phyloP scores from a whole-genome alignment of 768 basidiomycete genomes.

The Chalciporus pseudorubinellus region DNA sequence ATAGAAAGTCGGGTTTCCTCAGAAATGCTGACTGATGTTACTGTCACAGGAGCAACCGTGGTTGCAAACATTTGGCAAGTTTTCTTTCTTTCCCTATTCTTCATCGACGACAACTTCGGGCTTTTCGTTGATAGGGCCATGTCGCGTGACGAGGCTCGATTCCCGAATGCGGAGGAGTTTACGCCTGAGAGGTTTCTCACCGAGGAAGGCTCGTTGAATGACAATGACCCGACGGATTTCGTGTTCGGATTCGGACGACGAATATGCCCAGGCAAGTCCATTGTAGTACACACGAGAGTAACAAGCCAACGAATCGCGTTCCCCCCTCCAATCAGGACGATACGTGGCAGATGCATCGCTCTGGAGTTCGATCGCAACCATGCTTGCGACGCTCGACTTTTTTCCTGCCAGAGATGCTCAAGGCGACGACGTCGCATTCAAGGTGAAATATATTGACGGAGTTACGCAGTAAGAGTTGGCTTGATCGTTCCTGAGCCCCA shows the following conservation, averaged over 20 bases:
- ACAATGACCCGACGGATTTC: conserved; percentile 6
- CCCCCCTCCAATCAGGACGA: conserved; percentile 3
- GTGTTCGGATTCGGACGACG: conserved; percentile 16
- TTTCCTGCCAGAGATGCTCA: not conserved
- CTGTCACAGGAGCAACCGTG: conserved; percentile 6
- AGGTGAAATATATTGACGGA: conserved; percentile 7
- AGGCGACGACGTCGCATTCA: not conserved
- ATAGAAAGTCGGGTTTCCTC: not conserved
- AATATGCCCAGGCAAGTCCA: conserved; percentile 2
- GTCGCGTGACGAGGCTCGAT: conserved; percentile 8
- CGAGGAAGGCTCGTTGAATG: conserved; percentile 5
- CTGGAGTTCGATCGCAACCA: conserved; percentile 8
- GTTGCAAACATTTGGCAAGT: conserved; percentile 13
- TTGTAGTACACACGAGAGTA: too few relatives aligned
- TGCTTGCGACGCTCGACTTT: conserved; percentile 15
- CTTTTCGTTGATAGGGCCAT: conserved; percentile 7
- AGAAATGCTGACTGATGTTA: not conserved
- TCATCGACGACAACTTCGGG: too few relatives aligned
- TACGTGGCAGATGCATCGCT: conserved; percentile 3
- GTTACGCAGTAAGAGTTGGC: conserved; percentile 2
- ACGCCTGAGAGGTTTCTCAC: conserved; percentile 12
- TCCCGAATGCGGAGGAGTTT: conserved; percentile 9
- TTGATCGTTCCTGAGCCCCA: not conserved
- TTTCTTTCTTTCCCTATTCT: not conserved
- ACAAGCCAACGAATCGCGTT: not conserved